A percentile compares a stretch with the other conserved stretches of the same genome.
These are phyloP conservation scores for Prototheca wickerhamii DNA, from an alignment of 163 green algal species.

Conservation along the genomic window DNA sequence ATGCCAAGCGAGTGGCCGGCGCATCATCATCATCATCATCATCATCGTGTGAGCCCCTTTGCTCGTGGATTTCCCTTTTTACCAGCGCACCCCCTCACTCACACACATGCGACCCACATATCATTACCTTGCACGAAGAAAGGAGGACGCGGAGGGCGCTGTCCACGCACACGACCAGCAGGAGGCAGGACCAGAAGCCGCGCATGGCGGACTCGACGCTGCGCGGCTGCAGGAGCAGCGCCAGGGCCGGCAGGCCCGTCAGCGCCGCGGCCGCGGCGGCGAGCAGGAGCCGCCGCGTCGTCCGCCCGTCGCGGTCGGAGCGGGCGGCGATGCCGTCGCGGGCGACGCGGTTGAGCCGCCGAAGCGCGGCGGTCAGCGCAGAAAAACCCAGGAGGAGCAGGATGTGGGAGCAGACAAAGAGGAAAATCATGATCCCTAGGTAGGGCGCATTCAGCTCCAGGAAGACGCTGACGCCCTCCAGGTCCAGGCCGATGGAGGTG, in stretches of 20 bases:
- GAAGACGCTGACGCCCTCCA: background rate
- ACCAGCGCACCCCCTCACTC: background rate
- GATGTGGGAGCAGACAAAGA: slow-evolving; percentile 7
- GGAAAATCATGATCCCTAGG: slow-evolving; percentile 4
- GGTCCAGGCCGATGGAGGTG: slow-evolving; percentile 1
- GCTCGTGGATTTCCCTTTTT: too few species aligned
- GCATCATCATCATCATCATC: background rate
- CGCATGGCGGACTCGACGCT: background rate
- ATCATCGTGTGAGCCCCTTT: background rate
- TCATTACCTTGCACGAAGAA: background rate
- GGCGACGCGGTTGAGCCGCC: slow-evolving; percentile 9
- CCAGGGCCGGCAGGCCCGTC: background rate
- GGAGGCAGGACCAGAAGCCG: background rate
- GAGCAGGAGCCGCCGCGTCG: slow-evolving; percentile 2
- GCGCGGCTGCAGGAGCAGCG: slow-evolving; percentile 1
- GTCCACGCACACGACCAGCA: slow-evolving; percentile 4
- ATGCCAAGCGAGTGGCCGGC: background rate
- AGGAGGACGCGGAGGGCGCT: slow-evolving; percentile 8
- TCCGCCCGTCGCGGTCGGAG: background rate
- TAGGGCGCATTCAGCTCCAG: slow-evolving; percentile 2
- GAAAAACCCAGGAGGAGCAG: slow-evolving; percentile 5
- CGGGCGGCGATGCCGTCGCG: background rate
- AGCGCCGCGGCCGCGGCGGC: background rate
- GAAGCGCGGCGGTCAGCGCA: slow-evolving; percentile 10
- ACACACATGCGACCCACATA: too few species aligned